Base-by-base conservation (phyloP, 768 basidiomycete genomes). In the Boletus tomentosulus region DNA sequence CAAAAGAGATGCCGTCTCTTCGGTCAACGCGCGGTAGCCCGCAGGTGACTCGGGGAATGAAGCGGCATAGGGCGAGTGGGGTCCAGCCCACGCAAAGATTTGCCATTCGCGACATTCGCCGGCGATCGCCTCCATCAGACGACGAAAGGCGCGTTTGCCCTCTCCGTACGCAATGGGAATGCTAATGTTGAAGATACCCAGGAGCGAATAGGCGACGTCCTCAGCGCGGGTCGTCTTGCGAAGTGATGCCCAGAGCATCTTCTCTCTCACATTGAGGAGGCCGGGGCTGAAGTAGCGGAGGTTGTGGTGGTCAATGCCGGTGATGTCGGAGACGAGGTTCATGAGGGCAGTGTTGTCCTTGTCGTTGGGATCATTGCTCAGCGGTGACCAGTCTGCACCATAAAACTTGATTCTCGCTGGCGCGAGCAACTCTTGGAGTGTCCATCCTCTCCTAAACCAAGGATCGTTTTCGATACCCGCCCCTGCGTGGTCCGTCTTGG, bases 161-260 rank as follows among this genome's bases (percentile, higher is more conserved):
- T 65, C 61, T 33, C 66, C 67, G 15, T 69, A 67, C 10, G 57
- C 57, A 8, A 67, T 57, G 10, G 54, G 47, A 37, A 69, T 57
- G 37, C 50, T 58, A 45, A 67, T 55, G 34, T 67, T 49, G 28
- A 67, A 57, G 25, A 67, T 56, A 6, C 65, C 67, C n/a, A 69
- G 24, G 33, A 67, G 56, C 5, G 56, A 65, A 38, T 66, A 66
- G 16, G 67, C 60, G 13, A 55, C 51, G 12, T 69, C 66, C 52
- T 69, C 67, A 9, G 50, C 41, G 25, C 59, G 62, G 7, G 66
- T 68, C 16, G 68, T 69, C 8, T 46, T 49, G 46, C 68, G 53
- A 30, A 41, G 37, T 1, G 66, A 57, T 2, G 67, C 66, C 68
- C 68, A 63, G 7, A 54, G 43, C 55, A 69, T 55, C 22, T 59